Conservation (phyloP, 768 basidiomycete species). For the Leccinum uliginosum region DNA sequence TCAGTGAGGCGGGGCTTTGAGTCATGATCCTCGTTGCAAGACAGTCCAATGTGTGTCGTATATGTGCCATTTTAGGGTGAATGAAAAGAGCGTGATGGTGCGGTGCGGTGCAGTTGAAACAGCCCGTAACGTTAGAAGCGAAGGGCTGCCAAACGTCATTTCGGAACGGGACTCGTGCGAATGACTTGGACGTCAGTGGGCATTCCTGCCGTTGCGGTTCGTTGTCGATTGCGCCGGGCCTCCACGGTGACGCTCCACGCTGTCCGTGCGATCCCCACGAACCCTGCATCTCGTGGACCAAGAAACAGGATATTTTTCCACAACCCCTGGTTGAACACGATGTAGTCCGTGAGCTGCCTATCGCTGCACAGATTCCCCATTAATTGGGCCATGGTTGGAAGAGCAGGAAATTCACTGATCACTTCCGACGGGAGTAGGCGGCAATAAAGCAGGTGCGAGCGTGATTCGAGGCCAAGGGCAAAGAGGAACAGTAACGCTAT, state of each 20-base stretch:
- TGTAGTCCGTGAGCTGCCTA: conserved; percentile 28
- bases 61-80: conserved; percentile 22
- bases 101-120: neutral
- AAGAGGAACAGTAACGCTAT: conserved; percentile 57
- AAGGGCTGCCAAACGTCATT: conserved; percentile 16
- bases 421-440: conserved; percentile 49
- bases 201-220: conserved; percentile 2
- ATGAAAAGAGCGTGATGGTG: conserved; percentile 20
- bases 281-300: conserved; percentile 40
- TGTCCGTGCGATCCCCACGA: conserved; percentile 49
- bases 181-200: conserved; percentile 12
- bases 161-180: conserved; percentile 9
- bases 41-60: conserved; percentile 21
- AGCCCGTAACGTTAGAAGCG: conserved; percentile 7
- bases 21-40: conserved; percentile 30
- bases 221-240: conserved; percentile 37
- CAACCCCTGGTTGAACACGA: conserved; percentile 51
- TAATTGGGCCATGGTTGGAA: conserved; percentile 50
- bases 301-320: conserved; percentile 62
- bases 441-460: conserved; percentile 43
- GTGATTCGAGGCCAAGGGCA: conserved; percentile 48
- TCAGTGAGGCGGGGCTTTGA: neutral
- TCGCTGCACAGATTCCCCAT: conserved; percentile 42
- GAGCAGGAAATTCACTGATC: conserved; percentile 58
- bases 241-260: conserved; percentile 77